These are phyloP conservation scores for Opeltia flavorubescens DNA, from an alignment of 495 filamentous ascomycete species.

Conservation along the genomic window DNA sequence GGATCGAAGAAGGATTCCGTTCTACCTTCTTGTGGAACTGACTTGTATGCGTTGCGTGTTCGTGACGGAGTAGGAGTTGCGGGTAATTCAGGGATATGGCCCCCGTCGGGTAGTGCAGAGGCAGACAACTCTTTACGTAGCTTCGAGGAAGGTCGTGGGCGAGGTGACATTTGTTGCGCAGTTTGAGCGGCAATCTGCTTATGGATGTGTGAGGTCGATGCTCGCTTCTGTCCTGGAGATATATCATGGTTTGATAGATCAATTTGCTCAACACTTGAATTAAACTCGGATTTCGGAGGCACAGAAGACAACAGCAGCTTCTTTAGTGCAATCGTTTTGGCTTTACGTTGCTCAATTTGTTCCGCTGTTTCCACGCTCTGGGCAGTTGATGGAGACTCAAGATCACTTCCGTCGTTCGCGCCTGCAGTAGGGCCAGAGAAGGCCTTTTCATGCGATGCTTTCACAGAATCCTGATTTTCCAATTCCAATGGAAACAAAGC, in stretches of 20 bases:
- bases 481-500: conserved; percentile 56
- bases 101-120: conserved; percentile 4
- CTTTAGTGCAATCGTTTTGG: conserved; percentile 34
- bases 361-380: conserved; percentile 13
- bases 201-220: conserved; percentile 11
- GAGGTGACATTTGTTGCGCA: conserved; percentile 1
- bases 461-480: conserved; percentile 33
- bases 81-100: conserved; percentile 1
- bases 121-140: conserved; percentile 12
- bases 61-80: conserved; percentile 9
- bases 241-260: conserved; percentile 13
- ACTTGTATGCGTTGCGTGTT: conserved; percentile 2
- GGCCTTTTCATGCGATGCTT: conserved; percentile 41
- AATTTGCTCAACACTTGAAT: no score
- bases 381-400: conserved; percentile 16
- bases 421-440: conserved; percentile 50
- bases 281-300: conserved; percentile 26
- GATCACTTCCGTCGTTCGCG: conserved; percentile 46
- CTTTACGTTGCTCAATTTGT: conserved; percentile 27
- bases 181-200: conserved; percentile 3
- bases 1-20: neutral
- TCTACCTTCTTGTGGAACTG: neutral
- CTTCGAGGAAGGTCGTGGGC: conserved; percentile 12
- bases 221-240: conserved; percentile 5
- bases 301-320: conserved; percentile 32